Evolutionary conservation across 495 filamentous ascomycete genomes (phyloP), one percentile per base, ranked within the genome.

Genomic region (Entonaema liquescens): DNA sequence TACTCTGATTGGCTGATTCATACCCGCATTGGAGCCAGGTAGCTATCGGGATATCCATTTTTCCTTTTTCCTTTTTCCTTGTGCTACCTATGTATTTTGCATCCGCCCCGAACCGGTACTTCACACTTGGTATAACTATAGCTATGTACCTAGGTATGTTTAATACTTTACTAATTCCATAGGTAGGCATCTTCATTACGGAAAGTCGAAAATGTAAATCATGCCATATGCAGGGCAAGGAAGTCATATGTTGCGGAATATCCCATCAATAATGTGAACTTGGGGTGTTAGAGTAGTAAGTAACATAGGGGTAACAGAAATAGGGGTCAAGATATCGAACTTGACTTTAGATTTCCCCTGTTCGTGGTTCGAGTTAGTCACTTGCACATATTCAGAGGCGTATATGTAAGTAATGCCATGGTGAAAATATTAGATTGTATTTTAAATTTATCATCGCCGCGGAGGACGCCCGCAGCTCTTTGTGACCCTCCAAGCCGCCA

Each of bases 401-500:
- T 5, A 29, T 17, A 28, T 2, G 15, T 1, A 26, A 53, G 1
- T n/a, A 1, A 17, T n/a, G 0, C 9, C 15, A 53, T 17, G 49
- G 29, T 28, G 9, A 12, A 19, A 35, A 56, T 21, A 11, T 23
- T 21, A 25, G 40, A 58, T 70, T 38, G 29, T 70, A 66, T 73
- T 66, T 59, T 6, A 9, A 31, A 5, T 31, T 65, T 47, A 19
- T 72, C 44, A 31, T 19, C 33, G 33, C 47, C 58, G 69, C 31
- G 4, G 13, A 49, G 64, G 58, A 21, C 68, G 71, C 15, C 58
- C 75, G 60, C 83, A 86, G 69, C 82, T 85, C 72, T 85, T 87
- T 11, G 86, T 88, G 12, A 96, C 88, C 68, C 86, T 88, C 93
- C 93, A 97, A 62, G 92, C 88, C 4, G 83, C 89, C 59, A 99